Percentiles rank a stretch among this genome's conserved stretches.
These are phyloP conservation scores for Seiridium cupressi DNA, from an alignment of 2,329 filamentous ascomycete genomes.

Conservation along the genomic window DNA sequence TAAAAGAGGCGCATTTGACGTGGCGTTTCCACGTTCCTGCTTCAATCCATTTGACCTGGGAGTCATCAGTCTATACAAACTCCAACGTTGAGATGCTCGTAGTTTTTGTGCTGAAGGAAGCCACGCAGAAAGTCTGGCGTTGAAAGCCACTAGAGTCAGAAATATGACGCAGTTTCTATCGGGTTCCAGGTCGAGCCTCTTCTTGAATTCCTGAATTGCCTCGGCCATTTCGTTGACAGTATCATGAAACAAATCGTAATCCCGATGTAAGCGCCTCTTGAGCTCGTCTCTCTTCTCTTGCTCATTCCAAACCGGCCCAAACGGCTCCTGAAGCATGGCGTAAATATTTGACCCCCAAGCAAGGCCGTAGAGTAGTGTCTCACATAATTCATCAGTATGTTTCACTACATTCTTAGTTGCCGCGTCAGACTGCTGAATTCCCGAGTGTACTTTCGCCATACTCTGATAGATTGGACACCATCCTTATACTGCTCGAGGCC, in stretches of 20 bases:
- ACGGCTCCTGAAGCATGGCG: background rate
- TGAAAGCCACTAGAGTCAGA: background rate
- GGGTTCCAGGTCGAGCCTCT: background rate
- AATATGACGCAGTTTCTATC: background rate
- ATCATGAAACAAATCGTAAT: background rate
- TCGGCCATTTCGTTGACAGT: background rate
- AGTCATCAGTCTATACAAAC: background rate
- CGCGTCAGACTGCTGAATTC: background rate
- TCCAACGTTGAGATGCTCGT: background rate
- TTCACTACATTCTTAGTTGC: background rate
- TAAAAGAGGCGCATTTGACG: background rate
- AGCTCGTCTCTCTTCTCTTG: background rate
- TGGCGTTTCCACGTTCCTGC: background rate
- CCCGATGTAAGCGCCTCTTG: background rate
- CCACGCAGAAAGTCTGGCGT: background rate
- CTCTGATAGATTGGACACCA: background rate
- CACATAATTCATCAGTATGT: background rate
- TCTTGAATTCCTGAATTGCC: background rate
- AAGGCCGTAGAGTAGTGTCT: background rate
- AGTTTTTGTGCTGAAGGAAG: no score
- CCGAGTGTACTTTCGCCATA: background rate
- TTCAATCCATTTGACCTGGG: background rate
- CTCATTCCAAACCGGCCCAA: background rate
- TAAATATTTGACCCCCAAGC: background rate
- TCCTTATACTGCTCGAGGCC: background rate